These are phyloP conservation scores for Alternaria sp. DNA, from an alignment of 2,329 filamentous ascomycete genomes.

Conservation along the genomic window DNA sequence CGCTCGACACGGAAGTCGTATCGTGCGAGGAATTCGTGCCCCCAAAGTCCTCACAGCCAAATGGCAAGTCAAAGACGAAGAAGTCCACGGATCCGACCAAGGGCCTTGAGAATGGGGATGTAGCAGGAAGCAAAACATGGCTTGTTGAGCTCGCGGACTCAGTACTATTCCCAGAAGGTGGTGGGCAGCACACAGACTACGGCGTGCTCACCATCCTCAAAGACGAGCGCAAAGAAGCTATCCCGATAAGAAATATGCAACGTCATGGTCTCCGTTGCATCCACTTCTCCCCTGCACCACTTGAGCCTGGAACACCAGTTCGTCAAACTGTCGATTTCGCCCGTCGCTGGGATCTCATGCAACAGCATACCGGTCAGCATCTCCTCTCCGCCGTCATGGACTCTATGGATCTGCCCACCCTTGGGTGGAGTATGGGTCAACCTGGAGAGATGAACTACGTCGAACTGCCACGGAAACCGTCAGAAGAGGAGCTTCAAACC, in stretches of 20 bases:
- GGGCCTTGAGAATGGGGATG: slow-evolving; percentile 13
- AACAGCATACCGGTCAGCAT: slow-evolving; percentile 48
- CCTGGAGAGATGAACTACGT: slow-evolving; percentile 47
- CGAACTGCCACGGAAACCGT: slow-evolving; percentile 42
- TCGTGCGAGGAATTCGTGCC: slow-evolving; percentile 41
- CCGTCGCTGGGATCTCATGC: slow-evolving; percentile 47
- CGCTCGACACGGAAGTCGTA: slow-evolving; percentile 42
- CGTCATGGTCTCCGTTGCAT: slow-evolving; percentile 66
- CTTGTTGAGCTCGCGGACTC: slow-evolving; percentile 45
- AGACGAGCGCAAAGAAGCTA: slow-evolving; percentile 20
- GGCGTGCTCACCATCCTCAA: slow-evolving; percentile 37
- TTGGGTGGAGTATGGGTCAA: slow-evolving; percentile 45
- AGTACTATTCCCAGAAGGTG: slow-evolving; percentile 46
- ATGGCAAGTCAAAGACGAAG: slow-evolving; percentile 37
- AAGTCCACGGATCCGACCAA: slow-evolving; percentile 38
- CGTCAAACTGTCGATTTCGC: slow-evolving; percentile 40
- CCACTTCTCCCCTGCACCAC: slow-evolving; percentile 85
- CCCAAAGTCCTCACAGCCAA: slow-evolving; percentile 25
- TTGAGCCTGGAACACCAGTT: slow-evolving; percentile 71
- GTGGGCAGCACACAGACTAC: slow-evolving; percentile 45
- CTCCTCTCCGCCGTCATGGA: slow-evolving; percentile 47
- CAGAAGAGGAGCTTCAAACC: slow-evolving; percentile 30
- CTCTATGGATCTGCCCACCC: slow-evolving; percentile 36
- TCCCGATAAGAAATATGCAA: slow-evolving; percentile 42
- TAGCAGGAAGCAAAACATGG: slow-evolving; percentile 29